These are phyloP conservation scores for Fragaria nilgerrensis DNA, from an alignment of 306 rosid species.

Conservation along the genomic window DNA sequence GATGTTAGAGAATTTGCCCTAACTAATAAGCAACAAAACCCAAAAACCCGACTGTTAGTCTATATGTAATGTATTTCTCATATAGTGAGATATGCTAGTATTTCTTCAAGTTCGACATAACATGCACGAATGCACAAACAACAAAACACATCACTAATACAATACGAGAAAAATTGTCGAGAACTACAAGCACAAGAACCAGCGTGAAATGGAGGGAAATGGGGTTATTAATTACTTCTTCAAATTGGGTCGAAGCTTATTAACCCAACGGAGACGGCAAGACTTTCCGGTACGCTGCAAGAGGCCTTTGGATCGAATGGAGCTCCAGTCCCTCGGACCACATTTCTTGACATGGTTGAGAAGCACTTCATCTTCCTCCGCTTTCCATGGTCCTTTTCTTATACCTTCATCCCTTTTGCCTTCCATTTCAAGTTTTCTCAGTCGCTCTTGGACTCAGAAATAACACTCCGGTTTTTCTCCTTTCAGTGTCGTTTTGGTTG, in stretches of 20 bases:
- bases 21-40: not conserved
- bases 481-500: not conserved
- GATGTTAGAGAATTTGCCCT: too few relatives aligned
- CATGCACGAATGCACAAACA: not conserved
- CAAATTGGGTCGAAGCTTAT: conserved; percentile 85
- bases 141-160: not conserved
- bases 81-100: not conserved
- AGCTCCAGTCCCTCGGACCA: conserved; percentile 97
- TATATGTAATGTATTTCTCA: not conserved
- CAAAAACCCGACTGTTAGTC: not conserved
- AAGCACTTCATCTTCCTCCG: conserved; percentile 76
- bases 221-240: conserved; percentile 56
- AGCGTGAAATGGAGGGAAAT: not conserved
- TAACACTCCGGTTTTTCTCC: not conserved
- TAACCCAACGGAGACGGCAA: conserved; percentile 98
- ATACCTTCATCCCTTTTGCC: conserved; percentile 48
- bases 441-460: not conserved
- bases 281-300: conserved; percentile 87
- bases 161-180: not conserved
- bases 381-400: conserved; percentile 81
- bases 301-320: conserved; percentile 99
- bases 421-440: conserved; percentile 43
- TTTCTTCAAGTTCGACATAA: not conserved
- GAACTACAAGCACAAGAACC: not conserved
- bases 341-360: conserved; percentile 59